phyloP scores from a whole-genome alignment of 1,284 basidiomycete genomes.

The Ustilago sp. region DNA sequence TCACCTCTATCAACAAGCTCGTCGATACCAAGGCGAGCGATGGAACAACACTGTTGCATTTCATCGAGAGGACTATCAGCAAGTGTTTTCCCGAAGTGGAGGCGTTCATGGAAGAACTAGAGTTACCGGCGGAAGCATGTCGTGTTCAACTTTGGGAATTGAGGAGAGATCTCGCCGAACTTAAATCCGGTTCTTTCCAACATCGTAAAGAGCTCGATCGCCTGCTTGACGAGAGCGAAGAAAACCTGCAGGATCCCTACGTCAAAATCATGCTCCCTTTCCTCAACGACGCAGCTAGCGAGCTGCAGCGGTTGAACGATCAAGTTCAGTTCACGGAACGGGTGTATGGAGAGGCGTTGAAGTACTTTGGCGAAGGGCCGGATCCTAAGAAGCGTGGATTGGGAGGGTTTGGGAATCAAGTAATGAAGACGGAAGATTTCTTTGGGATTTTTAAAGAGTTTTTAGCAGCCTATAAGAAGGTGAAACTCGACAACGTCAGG shows the following conservation, averaged over 20 bases:
- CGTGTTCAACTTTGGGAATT: conserved; percentile 72
- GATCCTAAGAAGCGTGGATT: conserved; percentile 67
- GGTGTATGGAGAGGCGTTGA: conserved; percentile 63
- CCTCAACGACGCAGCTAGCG: conserved; percentile 57
- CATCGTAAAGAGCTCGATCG: conserved; percentile 67
- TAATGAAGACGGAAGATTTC: conserved; percentile 69
- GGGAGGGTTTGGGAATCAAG: conserved; percentile 52
- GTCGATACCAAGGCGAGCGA: conserved; percentile 91
- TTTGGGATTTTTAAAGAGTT: conserved; percentile 70
- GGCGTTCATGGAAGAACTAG: conserved; percentile 87
- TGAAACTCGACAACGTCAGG: conserved; percentile 63
- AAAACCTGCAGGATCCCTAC: conserved; percentile 65
- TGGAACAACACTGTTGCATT: conserved; percentile 93
- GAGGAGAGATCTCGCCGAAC: conserved; percentile 67
- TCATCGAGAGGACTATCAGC: conserved; percentile 88
- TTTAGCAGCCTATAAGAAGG: conserved; percentile 66
- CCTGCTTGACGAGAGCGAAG: conserved; percentile 65
- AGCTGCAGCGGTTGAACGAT: conserved; percentile 62
- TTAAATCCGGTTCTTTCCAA: conserved; percentile 65
- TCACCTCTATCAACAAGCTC: conserved; percentile 97
- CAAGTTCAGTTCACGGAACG: conserved; percentile 67
- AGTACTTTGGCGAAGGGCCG: conserved; percentile 68
- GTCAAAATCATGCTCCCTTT: conserved; percentile 69
- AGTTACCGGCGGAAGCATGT: conserved; percentile 90
- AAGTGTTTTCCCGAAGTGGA: conserved; percentile 90